Evolutionary conservation across 2,329 filamentous ascomycete genomes (phyloP), one percentile per base, ranked within the genome.

Genomic region (Penicillium sp.): DNA sequence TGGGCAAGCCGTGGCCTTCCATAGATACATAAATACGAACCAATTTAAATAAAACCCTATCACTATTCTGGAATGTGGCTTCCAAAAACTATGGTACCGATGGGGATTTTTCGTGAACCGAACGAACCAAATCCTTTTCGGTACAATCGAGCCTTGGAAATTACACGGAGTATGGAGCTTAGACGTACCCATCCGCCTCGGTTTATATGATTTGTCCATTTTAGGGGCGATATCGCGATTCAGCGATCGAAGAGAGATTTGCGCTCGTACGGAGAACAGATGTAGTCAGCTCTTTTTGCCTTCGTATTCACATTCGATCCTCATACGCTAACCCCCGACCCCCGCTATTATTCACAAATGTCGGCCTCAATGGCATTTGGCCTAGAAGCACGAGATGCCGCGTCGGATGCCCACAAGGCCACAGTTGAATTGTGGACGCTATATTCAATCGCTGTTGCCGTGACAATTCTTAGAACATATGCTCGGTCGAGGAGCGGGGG

Each of bases 401-500:
- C 55, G 14, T 50, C 60, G 3, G 47, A 57, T 12, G 64, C 60
- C 2, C 38, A 57, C 30, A 61, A 57, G 12, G 40, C 50, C 12
- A 58, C 55, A 2, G 56, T 67, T 25, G 64, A 67, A 40, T 40
- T 62, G 50, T 68, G 64, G 64, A 64, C 63, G n/a, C 44, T 67
- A n/a, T 68, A 67, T 51, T 33, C 59, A n/a, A 41, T 68, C 42
- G 66, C 59, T 7, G 54, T 67, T 55, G 48, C 61, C 4, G 56
- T 62, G 22, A 69, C 67, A 16, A 33, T 69, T 9, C 59, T 70
- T 36, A 61, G 84, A 42, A 78, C 78, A 6, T 80, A 77, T 25
- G 40, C 65, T 5, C 60, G 61, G 41, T 36, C 53, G 10, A 58
- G 38, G 36, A 49, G 59, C 7, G 60, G 61, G 7, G 68, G 68